Evolutionary conservation across 2,329 filamentous ascomycete species (phyloP).

Genomic region (Trichoderma sp.): DNA sequence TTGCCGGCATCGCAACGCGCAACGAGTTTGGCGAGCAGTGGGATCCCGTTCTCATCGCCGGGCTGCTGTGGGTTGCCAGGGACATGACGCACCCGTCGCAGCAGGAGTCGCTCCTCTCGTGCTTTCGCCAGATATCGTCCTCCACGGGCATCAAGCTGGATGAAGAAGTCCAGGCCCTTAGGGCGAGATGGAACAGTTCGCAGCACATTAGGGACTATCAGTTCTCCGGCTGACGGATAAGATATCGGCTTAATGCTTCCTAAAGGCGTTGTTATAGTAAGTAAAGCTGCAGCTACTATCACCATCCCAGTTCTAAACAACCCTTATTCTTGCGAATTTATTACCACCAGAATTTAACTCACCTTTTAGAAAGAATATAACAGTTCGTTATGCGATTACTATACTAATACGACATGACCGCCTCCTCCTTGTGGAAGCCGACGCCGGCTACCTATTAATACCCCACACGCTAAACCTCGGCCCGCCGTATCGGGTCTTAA

Average conservation of each 20-base stretch:
- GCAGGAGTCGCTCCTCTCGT: conserved; percentile 33
- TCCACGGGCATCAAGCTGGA: conserved; percentile 31
- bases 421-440: neutral
- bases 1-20: conserved; percentile 36
- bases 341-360: too few relatives aligned
- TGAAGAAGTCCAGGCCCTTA: conserved; percentile 27
- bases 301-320: too few relatives aligned
- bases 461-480: conserved; percentile 26
- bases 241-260: neutral
- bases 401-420: neutral
- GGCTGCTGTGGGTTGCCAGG: conserved; percentile 35
- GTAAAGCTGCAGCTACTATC: too few relatives aligned
- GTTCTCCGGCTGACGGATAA: neutral
- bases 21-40: conserved; percentile 40
- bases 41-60: conserved; percentile 39
- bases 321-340: too few relatives aligned
- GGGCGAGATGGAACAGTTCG: conserved; percentile 20
- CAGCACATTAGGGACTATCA: conserved; percentile 3
- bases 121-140: conserved; percentile 29
- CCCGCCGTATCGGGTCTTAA: conserved; percentile 8
- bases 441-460: conserved; percentile 15
- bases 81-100: conserved; percentile 37
- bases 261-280: too few relatives aligned
- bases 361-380: too few relatives aligned
- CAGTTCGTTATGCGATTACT: neutral